Evolutionary conservation across 2,329 filamentous ascomycete species (phyloP).

Genomic region (Colletotrichum aenigma): DNA sequence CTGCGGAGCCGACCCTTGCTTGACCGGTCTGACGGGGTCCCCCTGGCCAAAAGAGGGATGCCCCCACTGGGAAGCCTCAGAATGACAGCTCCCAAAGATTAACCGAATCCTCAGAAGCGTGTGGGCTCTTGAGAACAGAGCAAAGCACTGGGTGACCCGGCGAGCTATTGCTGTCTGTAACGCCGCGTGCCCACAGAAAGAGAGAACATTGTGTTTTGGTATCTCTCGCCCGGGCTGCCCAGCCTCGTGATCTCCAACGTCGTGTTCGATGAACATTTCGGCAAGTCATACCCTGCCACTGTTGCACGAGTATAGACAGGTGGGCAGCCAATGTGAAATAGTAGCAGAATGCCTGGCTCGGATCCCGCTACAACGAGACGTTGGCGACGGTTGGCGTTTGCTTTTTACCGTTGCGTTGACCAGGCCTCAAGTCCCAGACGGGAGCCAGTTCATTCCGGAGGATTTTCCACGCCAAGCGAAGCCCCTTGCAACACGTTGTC

Average conservation of each 20-base stretch:
- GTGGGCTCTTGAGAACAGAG: background rate
- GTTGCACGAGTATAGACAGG: background rate
- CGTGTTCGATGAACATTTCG: background rate
- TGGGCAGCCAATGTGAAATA: background rate
- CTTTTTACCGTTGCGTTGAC: constrained; percentile 4
- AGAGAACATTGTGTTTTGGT: background rate
- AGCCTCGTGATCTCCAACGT: background rate
- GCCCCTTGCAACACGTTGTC: constrained; percentile 6
- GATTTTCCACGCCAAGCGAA: constrained; percentile 20
- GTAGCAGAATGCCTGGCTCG: background rate
- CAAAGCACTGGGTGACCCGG: background rate
- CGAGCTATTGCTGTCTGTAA: background rate
- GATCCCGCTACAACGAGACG: background rate
- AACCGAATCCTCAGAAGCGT: constrained; percentile 1
- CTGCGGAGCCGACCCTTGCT: background rate
- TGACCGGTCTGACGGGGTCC: background rate
- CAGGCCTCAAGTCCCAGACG: background rate
- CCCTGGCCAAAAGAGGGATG: background rate
- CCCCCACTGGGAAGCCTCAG: constrained; percentile 12
- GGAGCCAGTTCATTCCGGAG: constrained; percentile 4
- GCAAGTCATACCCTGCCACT: background rate
- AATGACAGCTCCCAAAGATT: constrained; percentile 8
- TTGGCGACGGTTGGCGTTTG: background rate
- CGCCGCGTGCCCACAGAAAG: constrained; percentile 9
- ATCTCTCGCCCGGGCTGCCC: background rate